These are phyloP conservation scores for Fusarium compactum DNA, from an alignment of 2,329 filamentous ascomycete genomes.

Conservation along the genomic window DNA sequence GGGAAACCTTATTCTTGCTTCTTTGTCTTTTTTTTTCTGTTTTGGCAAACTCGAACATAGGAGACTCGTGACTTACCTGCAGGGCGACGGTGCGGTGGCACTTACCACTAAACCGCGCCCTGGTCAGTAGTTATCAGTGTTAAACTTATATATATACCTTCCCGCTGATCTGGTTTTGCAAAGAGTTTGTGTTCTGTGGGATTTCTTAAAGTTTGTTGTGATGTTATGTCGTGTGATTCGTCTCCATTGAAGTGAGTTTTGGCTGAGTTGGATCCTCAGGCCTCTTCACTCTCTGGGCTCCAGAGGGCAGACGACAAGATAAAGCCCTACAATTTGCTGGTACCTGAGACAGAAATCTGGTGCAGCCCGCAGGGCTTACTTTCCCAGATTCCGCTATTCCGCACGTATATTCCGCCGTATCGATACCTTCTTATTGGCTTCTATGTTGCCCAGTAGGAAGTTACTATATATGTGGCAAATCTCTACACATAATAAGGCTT, in stretches of 20 bases:
- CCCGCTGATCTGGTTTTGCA: fast-evolving
- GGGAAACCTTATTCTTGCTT: not conserved
- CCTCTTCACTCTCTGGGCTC: not conserved
- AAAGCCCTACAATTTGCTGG: not conserved
- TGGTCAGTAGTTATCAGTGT: not conserved
- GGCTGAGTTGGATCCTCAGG: not conserved
- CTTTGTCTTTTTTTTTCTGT: not conserved
- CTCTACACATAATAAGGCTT: no score
- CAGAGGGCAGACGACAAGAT: not conserved
- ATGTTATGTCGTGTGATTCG: not conserved
- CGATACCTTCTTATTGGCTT: no score
- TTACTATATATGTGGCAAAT: no score
- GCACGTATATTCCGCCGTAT: no score
- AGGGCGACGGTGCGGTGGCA: not conserved
- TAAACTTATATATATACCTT: not conserved
- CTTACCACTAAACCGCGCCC: not conserved
- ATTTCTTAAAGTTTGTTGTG: not conserved
- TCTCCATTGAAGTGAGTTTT: not conserved
- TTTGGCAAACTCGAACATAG: not conserved
- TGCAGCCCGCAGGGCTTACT: not conserved
- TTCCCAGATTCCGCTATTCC: no score
- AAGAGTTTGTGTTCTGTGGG: no score
- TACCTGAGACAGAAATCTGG: not conserved
- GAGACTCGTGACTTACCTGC: not conserved
- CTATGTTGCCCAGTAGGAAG: no score